Percentiles rank a stretch among this genome's conserved stretches.
phyloP scores from a whole-genome alignment of 805 yeast genomes.

The Myxozyma geophila region DNA sequence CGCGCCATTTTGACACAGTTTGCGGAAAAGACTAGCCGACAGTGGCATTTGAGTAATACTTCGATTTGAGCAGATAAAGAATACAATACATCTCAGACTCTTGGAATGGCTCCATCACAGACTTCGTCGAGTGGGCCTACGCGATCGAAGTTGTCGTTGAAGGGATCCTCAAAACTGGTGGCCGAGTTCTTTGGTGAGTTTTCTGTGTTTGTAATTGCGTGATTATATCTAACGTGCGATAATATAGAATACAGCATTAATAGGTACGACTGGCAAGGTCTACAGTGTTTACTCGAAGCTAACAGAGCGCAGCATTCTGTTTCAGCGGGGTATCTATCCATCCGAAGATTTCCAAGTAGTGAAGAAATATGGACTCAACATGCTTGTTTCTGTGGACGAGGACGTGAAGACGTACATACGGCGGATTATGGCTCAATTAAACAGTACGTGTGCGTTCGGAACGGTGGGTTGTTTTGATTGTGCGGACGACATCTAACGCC shows the following conservation, averaged over 20 bases:
- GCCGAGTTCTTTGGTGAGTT: slow-evolving; percentile 72
- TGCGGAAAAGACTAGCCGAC: too few relatives aligned
- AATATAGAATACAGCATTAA: slow-evolving; percentile 69
- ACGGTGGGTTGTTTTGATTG: not conserved
- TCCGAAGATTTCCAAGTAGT: slow-evolving; percentile 80
- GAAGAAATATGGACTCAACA: slow-evolving; percentile 75
- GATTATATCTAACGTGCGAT: not conserved
- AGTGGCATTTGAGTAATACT: too few relatives aligned
- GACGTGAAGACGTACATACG: slow-evolving; percentile 74
- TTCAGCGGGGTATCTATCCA: slow-evolving; percentile 89
- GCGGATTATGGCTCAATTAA: slow-evolving; percentile 69
- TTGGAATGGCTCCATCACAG: slow-evolving; percentile 3
- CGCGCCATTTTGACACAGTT: too few relatives aligned
- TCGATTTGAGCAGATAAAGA: too few relatives aligned
- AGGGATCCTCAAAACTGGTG: slow-evolving; percentile 78
- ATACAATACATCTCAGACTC: too few relatives aligned
- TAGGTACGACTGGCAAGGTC: slow-evolving; percentile 25
- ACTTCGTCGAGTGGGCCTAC: slow-evolving; percentile 42
- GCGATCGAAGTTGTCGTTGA: slow-evolving; percentile 60
- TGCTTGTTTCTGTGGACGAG: slow-evolving; percentile 73
- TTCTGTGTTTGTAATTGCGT: not conserved
- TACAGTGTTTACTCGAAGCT: not conserved
- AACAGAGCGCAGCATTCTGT: slow-evolving; percentile 59
- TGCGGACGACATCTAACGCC: not conserved
- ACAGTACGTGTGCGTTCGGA: slow-evolving; percentile 45